These are phyloP conservation scores for Geoglossum cookeanum DNA, from an alignment of 2,329 filamentous ascomycete species.

Conservation along the genomic window DNA sequence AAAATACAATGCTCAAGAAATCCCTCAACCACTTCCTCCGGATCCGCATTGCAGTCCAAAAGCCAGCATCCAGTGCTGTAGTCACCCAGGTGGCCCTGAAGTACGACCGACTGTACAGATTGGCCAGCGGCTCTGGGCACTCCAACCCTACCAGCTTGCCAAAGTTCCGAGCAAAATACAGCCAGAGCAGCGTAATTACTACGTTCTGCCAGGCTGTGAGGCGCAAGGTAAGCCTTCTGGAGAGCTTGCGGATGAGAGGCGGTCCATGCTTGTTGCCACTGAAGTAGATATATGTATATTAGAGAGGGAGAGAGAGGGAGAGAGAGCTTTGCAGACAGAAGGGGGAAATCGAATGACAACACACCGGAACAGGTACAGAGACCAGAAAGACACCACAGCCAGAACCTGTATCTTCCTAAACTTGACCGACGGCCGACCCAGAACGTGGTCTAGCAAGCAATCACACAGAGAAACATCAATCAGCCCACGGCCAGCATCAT, in stretches of 20 bases:
- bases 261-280: conserved; percentile 81
- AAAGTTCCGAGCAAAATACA: conserved; percentile 85
- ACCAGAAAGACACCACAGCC: conserved; percentile 82
- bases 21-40: conserved; percentile 63
- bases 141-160: conserved; percentile 81
- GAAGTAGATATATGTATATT: background rate
- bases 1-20: conserved; percentile 65
- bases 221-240: conserved; percentile 45
- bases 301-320: too few relatives aligned
- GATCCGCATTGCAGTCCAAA: conserved; percentile 97
- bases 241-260: conserved; percentile 52
- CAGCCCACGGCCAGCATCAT: too few relatives aligned
- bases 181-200: conserved; percentile 69
- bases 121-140: conserved; percentile 80
- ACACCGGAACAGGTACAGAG: conserved; percentile 59
- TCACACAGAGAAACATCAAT: too few relatives aligned
- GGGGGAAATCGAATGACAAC: conserved; percentile 9
- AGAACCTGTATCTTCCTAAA: conserved; percentile 87
- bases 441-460: conserved; percentile 52
- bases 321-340: background rate
- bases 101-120: conserved; percentile 81
- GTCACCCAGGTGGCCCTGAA: conserved; percentile 95
- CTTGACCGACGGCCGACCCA: conserved; percentile 76
- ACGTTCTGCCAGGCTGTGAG: conserved; percentile 83
- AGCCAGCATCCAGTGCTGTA: conserved; percentile 85